These are phyloP conservation scores for Cutaneotrichosporon arboriforme DNA, from an alignment of 1,284 basidiomycete species.

Conservation along the genomic window DNA sequence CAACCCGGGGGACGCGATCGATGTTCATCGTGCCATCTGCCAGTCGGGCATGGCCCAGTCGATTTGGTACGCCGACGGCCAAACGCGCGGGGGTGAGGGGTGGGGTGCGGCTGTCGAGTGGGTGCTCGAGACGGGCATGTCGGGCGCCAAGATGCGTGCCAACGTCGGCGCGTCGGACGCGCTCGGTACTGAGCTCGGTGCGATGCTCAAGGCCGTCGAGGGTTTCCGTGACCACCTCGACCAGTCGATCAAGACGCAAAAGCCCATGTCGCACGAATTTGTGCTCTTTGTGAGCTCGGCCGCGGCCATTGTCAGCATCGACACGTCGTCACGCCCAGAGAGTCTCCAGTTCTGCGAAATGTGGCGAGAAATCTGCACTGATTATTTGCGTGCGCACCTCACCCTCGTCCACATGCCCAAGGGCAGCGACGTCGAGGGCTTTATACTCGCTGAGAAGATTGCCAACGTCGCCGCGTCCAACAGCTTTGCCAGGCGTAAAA, in stretches of 20 bases:
- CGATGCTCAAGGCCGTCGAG: constrained; percentile 43
- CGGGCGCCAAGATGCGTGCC: constrained; percentile 41
- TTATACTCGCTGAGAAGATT: constrained; percentile 42
- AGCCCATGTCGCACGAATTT: constrained; percentile 38
- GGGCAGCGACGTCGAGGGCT: constrained; percentile 37
- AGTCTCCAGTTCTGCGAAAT: constrained; percentile 37
- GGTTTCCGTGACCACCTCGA: constrained; percentile 40
- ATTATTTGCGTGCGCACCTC: constrained; percentile 37
- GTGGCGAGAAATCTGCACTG: constrained; percentile 39
- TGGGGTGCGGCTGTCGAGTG: constrained; percentile 47
- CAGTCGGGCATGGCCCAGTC: constrained; percentile 20
- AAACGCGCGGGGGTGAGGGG: constrained; percentile 43
- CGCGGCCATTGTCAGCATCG: constrained; percentile 43
- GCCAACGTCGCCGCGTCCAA: constrained; percentile 44
- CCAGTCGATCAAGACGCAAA: constrained; percentile 31
- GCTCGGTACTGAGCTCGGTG: constrained; percentile 43
- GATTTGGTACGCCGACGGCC: constrained; percentile 45
- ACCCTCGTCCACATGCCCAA: constrained; percentile 44
- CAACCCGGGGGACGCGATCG: constrained; percentile 37
- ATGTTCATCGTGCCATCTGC: constrained; percentile 39
- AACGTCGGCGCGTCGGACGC: constrained; percentile 35
- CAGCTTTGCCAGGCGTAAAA: constrained; percentile 36
- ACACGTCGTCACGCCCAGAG: constrained; percentile 41
- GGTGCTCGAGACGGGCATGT: constrained; percentile 33
- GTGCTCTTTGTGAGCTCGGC: constrained; percentile 45